phyloP scores from a whole-genome alignment of 1,139 yeast species.

The Nematodospora anomalae region DNA sequence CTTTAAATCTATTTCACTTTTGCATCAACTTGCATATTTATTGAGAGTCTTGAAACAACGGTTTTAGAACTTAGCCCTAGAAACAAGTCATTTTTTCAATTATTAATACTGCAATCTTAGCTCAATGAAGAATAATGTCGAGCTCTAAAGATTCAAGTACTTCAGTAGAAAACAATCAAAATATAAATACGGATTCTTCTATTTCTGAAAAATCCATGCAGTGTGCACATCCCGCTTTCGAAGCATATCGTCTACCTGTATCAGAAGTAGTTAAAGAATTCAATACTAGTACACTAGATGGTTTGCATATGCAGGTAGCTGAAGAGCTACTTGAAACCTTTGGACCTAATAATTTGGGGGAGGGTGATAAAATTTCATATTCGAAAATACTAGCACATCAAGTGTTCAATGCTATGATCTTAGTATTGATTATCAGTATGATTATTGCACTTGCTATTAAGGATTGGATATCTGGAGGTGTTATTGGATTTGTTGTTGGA shows the following conservation, averaged over 20 bases:
- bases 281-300: conserved; percentile 42
- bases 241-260: conserved; percentile 36
- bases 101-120: not conserved
- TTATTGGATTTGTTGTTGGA: conserved; percentile 67
- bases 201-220: conserved; percentile 9
- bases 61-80: not conserved
- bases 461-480: conserved; percentile 87
- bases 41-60: not conserved
- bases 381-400: conserved; percentile 64
- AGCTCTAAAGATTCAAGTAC: conserved; percentile 7
- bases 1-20: not conserved
- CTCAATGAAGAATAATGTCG: conserved; percentile 4
- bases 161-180: conserved; percentile 4
- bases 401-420: conserved; percentile 76
- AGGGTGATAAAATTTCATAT: conserved; percentile 58
- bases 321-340: conserved; percentile 23
- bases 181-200: conserved; percentile 12
- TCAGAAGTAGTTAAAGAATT: conserved; percentile 37
- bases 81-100: not conserved
- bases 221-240: conserved; percentile 10
- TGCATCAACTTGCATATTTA: not conserved
- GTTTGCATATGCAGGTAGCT: conserved; percentile 46
- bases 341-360: conserved; percentile 67
- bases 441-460: conserved; percentile 70
- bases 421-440: conserved; percentile 74